phyloP scores from a whole-genome alignment of 306 rosid species.

The Sesbania bispinosa region DNA sequence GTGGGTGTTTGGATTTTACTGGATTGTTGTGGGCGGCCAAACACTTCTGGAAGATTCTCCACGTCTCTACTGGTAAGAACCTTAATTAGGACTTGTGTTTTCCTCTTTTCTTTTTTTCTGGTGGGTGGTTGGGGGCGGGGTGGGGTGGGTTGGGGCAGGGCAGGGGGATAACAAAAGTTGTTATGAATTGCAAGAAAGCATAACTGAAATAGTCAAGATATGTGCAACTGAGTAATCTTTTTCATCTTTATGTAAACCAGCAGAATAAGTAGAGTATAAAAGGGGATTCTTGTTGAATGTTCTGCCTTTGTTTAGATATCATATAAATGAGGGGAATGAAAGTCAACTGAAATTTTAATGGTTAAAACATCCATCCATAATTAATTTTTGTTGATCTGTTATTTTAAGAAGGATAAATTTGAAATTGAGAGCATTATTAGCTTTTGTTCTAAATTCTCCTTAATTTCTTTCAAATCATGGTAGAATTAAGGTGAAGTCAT shows the following conservation, averaged over 20 bases:
- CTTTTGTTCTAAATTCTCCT: not conserved
- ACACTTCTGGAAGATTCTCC: slow-evolving; percentile 78
- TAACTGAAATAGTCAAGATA: not conserved
- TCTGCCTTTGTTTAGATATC: not conserved
- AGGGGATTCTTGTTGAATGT: not conserved
- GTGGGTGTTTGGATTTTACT: slow-evolving; percentile 88
- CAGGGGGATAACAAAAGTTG: not conserved
- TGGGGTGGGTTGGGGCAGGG: not conserved
- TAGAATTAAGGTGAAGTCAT: not conserved
- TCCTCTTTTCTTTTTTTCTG: not conserved
- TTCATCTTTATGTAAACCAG: too few species aligned
- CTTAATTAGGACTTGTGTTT: not conserved
- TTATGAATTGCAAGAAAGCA: slow-evolving; percentile 4
- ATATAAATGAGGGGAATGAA: not conserved
- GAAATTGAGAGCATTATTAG: not conserved
- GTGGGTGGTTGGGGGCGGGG: too few species aligned
- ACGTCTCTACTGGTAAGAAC: slow-evolving; percentile 69
- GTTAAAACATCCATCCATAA: not conserved
- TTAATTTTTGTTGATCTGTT: not conserved
- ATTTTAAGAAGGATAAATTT: not conserved
- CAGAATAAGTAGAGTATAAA: not conserved
- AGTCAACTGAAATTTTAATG: not conserved
- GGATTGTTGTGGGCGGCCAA: slow-evolving; percentile 84
- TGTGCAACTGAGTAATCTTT: not conserved
- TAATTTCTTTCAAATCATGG: not conserved